Conservation (phyloP, 306 rosid species). For the Castanea mollissima region DNA sequence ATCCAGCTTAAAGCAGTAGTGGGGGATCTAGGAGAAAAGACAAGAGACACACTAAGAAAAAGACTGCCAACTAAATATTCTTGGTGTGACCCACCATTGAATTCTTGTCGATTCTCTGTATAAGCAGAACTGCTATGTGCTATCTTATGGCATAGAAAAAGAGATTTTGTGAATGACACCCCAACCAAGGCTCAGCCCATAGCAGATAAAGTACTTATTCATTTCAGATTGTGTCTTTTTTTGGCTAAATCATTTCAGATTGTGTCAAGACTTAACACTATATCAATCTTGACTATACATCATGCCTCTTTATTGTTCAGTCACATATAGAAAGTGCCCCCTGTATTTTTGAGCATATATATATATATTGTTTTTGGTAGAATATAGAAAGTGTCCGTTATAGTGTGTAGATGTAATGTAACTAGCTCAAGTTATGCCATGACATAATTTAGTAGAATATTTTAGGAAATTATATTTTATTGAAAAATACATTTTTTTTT, state of each 20-base stretch:
- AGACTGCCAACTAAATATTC: conserved; percentile 40
- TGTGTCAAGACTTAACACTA: background rate
- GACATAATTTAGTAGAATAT: too few species aligned
- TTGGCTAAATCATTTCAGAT: conserved; percentile 16
- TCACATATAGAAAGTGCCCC: too few species aligned
- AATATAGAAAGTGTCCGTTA: too few species aligned
- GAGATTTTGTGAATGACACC: conserved; percentile 8
- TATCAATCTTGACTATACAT: background rate
- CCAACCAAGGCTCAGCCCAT: background rate
- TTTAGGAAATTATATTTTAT: too few species aligned
- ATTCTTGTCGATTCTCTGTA: conserved; percentile 62
- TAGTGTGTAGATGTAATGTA: too few species aligned
- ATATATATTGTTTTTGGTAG: too few species aligned
- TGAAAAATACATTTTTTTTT: too few species aligned
- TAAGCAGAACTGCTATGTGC: conserved; percentile 19
- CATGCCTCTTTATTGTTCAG: background rate
- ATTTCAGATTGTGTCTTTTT: conserved; percentile 19
- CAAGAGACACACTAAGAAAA: conserved; percentile 31
- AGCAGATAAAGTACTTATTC: conserved; percentile 4
- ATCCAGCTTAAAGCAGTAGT: conserved; percentile 34
- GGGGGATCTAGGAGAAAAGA: conserved; percentile 40
- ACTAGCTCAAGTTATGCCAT: too few species aligned
- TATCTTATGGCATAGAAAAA: background rate
- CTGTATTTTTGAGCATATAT: too few species aligned
- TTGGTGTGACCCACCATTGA: conserved; percentile 62